phyloP scores from a whole-genome alignment of 2,329 filamentous ascomycete genomes.

The Annulohypoxylon truncatum region DNA sequence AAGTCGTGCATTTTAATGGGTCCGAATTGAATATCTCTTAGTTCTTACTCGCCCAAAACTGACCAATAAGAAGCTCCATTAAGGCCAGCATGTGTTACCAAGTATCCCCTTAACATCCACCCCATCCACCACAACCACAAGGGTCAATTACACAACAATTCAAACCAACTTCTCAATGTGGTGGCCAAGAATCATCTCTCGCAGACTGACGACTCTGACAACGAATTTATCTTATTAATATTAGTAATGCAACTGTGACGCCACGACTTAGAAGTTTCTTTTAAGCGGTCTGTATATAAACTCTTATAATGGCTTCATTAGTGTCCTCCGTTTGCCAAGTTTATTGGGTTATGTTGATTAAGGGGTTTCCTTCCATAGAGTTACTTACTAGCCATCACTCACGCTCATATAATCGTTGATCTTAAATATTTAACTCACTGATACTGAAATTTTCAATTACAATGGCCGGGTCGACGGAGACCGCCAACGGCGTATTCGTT shows the following conservation, averaged over 20 bases:
- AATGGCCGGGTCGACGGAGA: slow-evolving; percentile 23
- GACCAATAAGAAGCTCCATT: slow-evolving; percentile 1
- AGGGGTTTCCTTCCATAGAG: background rate
- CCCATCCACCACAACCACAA: slow-evolving; percentile 15
- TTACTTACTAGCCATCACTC: background rate
- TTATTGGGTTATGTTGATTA: background rate
- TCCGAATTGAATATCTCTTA: slow-evolving; percentile 6
- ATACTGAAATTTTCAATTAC: background rate
- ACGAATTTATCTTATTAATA: slow-evolving; percentile 1
- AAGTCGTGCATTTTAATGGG: slow-evolving; percentile 40
- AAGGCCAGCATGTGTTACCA: background rate
- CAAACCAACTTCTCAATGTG: slow-evolving; percentile 23
- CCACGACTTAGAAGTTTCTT: background rate
- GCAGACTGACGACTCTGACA: slow-evolving; percentile 31
- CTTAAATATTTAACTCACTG: background rate
- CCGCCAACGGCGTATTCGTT: slow-evolving; percentile 24
- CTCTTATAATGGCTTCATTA: slow-evolving; percentile 14
- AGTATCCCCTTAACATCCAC: background rate
- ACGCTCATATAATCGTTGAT: background rate
- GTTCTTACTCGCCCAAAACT: background rate
- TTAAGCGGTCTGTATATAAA: slow-evolving; percentile 15
- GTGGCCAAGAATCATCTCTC: slow-evolving; percentile 44
- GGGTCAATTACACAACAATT: slow-evolving; percentile 29
- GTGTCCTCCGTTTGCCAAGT: background rate
- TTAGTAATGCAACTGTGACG: slow-evolving; percentile 15